These are phyloP conservation scores for Sordariomycetes sp. DNA, from an alignment of 2,329 filamentous ascomycete genomes.

Conservation along the genomic window DNA sequence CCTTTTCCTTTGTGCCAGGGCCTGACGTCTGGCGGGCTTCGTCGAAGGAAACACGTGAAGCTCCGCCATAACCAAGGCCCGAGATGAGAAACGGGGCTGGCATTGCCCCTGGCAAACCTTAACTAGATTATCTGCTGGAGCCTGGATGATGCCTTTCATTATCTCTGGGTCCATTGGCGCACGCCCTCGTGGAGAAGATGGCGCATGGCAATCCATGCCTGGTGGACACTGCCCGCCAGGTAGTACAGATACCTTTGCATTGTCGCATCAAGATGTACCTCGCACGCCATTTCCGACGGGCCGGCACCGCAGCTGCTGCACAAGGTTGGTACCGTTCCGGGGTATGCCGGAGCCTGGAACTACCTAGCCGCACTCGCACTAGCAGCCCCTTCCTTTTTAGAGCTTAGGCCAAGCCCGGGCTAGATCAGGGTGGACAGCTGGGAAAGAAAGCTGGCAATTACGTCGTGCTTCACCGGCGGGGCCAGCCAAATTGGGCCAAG, in stretches of 20 bases:
- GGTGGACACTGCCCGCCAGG: neutral
- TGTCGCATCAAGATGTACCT: neutral
- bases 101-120: no score
- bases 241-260: neutral
- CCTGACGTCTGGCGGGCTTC: no score
- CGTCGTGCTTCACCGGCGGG: slow-evolving; percentile 7
- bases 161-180: neutral
- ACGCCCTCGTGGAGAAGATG: neutral
- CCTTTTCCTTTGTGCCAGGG: no score
- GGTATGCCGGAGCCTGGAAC: neutral
- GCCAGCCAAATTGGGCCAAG: slow-evolving; percentile 1
- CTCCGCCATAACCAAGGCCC: no score
- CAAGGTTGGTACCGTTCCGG: neutral
- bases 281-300: neutral
- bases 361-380: no score
- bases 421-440: neutral
- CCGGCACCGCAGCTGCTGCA: neutral
- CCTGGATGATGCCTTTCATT: no score
- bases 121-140: no score
- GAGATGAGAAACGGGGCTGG: no score
- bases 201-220: neutral
- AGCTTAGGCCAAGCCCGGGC: neutral
- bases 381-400: neutral
- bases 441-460: slow-evolving; percentile 2
- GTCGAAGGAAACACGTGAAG: no score